Evolutionary conservation across 257 asterid genomes (phyloP).

Genomic region (Linderniella brevidens): DNA sequence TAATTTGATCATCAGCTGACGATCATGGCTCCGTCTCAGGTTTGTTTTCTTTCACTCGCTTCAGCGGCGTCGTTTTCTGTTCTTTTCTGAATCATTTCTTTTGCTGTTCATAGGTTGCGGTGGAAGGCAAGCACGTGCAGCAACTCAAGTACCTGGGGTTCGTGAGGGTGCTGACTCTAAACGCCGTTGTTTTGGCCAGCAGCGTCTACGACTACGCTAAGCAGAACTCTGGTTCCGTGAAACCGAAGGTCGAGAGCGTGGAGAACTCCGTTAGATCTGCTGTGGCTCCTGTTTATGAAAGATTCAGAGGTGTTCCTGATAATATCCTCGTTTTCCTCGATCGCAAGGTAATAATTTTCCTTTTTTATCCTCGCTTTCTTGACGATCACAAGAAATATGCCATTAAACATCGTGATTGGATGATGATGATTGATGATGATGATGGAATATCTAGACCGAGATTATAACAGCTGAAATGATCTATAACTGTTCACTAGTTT

Average conservation of each 20-base stretch:
- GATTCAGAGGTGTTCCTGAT: constrained; percentile 33
- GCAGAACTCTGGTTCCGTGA: constrained; percentile 51
- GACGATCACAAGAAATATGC: not conserved
- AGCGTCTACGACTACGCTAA: constrained; percentile 47
- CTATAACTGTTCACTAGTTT: too few species aligned
- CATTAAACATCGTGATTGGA: not conserved
- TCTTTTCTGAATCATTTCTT: not conserved
- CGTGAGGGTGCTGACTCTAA: constrained; percentile 28
- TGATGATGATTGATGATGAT: too few species aligned
- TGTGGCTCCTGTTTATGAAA: constrained; percentile 39
- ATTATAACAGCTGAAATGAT: too few species aligned
- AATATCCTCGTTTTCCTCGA: constrained; percentile 49
- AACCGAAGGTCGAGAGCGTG: constrained; percentile 34
- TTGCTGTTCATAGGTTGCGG: constrained; percentile 23
- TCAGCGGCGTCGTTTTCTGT: not conserved
- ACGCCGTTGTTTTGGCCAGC: constrained; percentile 31
- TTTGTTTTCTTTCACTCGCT: constrained; percentile 3
- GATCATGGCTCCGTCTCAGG: constrained; percentile 22
- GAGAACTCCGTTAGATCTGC: constrained; percentile 48
- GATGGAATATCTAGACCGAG: too few species aligned
- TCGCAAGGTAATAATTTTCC: constrained; percentile 23
- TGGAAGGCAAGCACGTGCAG: constrained; percentile 14
- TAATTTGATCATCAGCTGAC: too few species aligned
- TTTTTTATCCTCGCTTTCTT: not conserved
- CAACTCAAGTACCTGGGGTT: constrained; percentile 51